Conservation (phyloP, 352 stramenopile species). For the Phytopythium chamaehyphon region DNA sequence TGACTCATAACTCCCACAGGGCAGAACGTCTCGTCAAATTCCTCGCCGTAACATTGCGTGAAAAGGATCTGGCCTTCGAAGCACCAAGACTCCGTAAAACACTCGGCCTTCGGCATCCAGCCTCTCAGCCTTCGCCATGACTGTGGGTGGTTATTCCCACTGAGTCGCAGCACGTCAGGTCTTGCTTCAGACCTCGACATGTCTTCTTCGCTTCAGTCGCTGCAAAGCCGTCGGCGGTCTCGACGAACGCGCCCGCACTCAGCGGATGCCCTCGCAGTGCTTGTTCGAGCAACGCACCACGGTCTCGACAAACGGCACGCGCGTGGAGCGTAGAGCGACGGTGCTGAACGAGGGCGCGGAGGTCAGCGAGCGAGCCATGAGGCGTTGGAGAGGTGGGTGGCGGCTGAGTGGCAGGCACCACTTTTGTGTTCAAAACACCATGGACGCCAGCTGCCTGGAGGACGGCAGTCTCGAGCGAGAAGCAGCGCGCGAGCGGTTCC, state of each 20-base stretch:
- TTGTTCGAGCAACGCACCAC: slow-evolving; percentile 30
- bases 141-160: slow-evolving; percentile 11
- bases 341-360: background rate
- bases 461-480: no score
- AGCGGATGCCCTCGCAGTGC: slow-evolving; percentile 37
- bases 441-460: background rate
- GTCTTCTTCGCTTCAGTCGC: slow-evolving; percentile 10
- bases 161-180: background rate
- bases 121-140: slow-evolving; percentile 18
- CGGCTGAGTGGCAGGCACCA: no score
- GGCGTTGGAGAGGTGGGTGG: background rate
- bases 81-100: slow-evolving; percentile 31
- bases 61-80: slow-evolving; percentile 29
- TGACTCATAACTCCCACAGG: no score
- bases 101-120: slow-evolving; percentile 27
- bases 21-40: no score
- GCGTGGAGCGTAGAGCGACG: slow-evolving; percentile 21
- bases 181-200: no score
- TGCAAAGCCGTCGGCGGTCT: slow-evolving; percentile 38
- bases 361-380: slow-evolving; percentile 3
- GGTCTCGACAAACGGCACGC: slow-evolving; percentile 42
- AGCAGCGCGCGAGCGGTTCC: slow-evolving; percentile 42
- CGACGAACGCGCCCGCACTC: slow-evolving; percentile 38
- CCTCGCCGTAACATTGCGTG: no score
- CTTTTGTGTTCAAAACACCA: no score